phyloP scores from a whole-genome alignment of 345 rosid genomes.

The Eutrema japonicum region DNA sequence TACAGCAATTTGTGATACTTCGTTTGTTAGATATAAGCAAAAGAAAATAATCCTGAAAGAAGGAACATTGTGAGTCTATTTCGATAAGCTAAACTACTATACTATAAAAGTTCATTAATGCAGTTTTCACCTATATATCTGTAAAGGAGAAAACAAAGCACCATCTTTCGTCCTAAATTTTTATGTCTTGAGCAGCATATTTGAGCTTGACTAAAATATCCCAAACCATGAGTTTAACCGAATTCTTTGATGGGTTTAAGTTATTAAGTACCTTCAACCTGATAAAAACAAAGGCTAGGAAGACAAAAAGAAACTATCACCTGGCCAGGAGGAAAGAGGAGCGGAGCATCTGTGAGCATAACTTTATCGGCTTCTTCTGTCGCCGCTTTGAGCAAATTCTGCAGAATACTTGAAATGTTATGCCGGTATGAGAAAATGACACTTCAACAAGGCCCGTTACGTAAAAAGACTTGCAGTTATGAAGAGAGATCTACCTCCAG shows the following conservation, averaged over 20 bases:
- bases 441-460: background rate
- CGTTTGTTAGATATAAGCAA: background rate
- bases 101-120: background rate
- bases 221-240: background rate
- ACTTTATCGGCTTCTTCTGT: conserved; percentile 74
- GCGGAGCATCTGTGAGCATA: conserved; percentile 94
- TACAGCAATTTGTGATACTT: conserved; percentile 5
- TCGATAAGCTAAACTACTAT: background rate
- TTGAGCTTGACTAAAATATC: background rate
- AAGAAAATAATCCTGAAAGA: background rate
- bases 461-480: conserved; percentile 11
- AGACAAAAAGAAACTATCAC: conserved; percentile 44
- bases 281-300: background rate
- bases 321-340: conserved; percentile 93
- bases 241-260: conserved; percentile 12
- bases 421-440: conserved; percentile 29
- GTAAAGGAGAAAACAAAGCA: background rate
- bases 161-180: background rate
- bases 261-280: conserved; percentile 1
- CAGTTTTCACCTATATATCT: background rate
- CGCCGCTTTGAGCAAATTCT: conserved; percentile 73
- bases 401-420: conserved; percentile 33
- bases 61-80: conserved; percentile 11
- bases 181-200: background rate
- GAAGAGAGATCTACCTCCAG: conserved; percentile 58